phyloP scores from a whole-genome alignment of 805 yeast genomes.

The Lipomyces starkeyi region DNA sequence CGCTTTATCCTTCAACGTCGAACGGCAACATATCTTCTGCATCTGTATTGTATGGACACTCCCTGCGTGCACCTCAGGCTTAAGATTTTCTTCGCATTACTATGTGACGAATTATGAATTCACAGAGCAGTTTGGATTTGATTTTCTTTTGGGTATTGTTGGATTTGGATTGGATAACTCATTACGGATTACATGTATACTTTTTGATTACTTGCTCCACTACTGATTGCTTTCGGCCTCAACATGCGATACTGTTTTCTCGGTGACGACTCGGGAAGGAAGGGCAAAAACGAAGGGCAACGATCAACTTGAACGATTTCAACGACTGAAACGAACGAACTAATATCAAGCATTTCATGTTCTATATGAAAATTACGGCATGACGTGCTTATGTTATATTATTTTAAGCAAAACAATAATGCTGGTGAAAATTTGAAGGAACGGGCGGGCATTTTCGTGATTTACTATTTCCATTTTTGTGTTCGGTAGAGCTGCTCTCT shows the following conservation, averaged over 20 bases:
- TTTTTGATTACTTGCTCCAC: background rate
- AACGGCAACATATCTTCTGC: constrained; percentile 12
- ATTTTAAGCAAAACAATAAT: background rate
- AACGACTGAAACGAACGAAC: background rate
- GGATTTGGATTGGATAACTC: background rate
- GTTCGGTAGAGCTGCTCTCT: background rate
- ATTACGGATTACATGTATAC: background rate
- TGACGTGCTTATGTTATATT: background rate
- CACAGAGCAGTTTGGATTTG: background rate
- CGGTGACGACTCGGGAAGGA: no score
- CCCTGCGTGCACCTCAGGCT: constrained; percentile 3
- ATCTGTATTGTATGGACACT: background rate
- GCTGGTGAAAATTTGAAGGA: background rate
- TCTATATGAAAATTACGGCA: background rate
- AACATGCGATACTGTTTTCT: background rate
- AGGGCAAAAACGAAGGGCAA: background rate
- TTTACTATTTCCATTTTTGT: background rate
- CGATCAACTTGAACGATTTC: background rate
- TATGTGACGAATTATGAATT: constrained; percentile 2
- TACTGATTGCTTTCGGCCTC: background rate
- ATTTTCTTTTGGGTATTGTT: background rate
- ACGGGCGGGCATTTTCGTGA: background rate
- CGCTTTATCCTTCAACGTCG: constrained; percentile 29
- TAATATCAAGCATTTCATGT: background rate
- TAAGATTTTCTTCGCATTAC: background rate